Evolutionary conservation across 306 rosid genomes (phyloP), one percentile per base, ranked within the genome.

Genomic region (Psophocarpus tetragonolobus): DNA sequence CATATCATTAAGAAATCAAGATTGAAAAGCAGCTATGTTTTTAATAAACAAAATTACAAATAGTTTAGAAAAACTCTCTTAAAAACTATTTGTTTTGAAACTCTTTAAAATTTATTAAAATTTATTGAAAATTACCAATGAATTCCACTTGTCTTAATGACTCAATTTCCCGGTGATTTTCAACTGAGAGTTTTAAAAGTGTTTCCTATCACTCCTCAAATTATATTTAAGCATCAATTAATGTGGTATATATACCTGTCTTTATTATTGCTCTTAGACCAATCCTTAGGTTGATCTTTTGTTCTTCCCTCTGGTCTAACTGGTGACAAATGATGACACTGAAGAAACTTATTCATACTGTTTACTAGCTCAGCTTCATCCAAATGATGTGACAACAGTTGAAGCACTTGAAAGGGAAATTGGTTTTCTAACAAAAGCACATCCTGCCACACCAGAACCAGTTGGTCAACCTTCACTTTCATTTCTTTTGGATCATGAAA

Each of bases 351-450:
- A 0, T 65, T 65, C 48, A 65, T 65, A 10, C 5, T 38, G 0
- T 65, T 12, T 11, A 41, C 0, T n/a, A 67, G 21, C 20, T 0
- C 13, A 0, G 20, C 54, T 11, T 23, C 36, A 6, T 39, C 18
- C 10, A 0, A 3, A 7, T 41, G 35, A 3, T 11, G 13, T 39
- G 54, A 41, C 41, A 74, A 3, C 8, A 41, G 30, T 6, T 18
- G 8, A 13, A 80, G 63, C 21, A 80, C 53, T 3, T 39, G 8
- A 5, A 4, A 80, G 10, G 80, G 84, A 53, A 80, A 42, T 6
- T 80, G 84, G 27, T 65, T 80, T 75, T 80, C 84, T 7, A 80
- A 44, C 80, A 80, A 56, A 17, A 80, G 64, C 63, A 66, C 70
- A 44, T 80, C 80, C 54, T 20, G 67, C 18, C 15, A 35, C 47